Conservation (phyloP, 2,329 filamentous ascomycete species). For the Neocatenulostroma microsporum region DNA sequence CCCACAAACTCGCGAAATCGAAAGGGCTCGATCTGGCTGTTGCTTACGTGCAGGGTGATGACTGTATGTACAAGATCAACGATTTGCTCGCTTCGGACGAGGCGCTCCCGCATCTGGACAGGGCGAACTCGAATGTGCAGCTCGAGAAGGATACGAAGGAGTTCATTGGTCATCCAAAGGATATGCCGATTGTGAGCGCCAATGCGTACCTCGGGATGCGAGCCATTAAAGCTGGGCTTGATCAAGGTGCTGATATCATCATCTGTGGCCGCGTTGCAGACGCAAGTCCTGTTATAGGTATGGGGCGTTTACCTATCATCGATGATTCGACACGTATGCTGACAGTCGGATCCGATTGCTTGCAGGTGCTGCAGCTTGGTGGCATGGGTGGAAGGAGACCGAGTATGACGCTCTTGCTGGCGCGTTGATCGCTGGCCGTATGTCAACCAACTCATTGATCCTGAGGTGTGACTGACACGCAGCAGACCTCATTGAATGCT, state of each 20-base stretch:
- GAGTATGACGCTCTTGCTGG: constrained; percentile 33
- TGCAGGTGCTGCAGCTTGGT: constrained; percentile 36
- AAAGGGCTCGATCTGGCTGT: constrained; percentile 35
- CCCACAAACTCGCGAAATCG: constrained; percentile 27
- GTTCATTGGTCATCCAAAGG: constrained; percentile 13
- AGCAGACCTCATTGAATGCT: constrained; percentile 38
- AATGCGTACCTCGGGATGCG: constrained; percentile 37
- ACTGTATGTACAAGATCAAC: constrained; percentile 14
- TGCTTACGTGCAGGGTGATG: constrained; percentile 41
- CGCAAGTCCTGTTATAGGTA: constrained; percentile 35
- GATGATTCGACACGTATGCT: too few relatives aligned
- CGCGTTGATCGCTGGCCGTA: constrained; percentile 33
- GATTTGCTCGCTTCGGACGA: constrained; percentile 13
- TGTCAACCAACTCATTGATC: constrained; percentile 37
- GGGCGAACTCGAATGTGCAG: constrained; percentile 16
- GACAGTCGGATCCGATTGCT: too few relatives aligned
- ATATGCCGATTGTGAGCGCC: constrained; percentile 20
- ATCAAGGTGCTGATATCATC: constrained; percentile 35
- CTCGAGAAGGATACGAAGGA: constrained; percentile 16
- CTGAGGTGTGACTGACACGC: too few relatives aligned
- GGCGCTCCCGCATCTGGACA: constrained; percentile 18
- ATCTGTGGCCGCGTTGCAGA: constrained; percentile 37
- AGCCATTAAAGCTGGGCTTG: constrained; percentile 33
- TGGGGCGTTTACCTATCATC: too few relatives aligned
- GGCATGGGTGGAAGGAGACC: constrained; percentile 34